phyloP scores from a whole-genome alignment of 176 grass and related monocot species.

The Triticum dicoccoides region DNA sequence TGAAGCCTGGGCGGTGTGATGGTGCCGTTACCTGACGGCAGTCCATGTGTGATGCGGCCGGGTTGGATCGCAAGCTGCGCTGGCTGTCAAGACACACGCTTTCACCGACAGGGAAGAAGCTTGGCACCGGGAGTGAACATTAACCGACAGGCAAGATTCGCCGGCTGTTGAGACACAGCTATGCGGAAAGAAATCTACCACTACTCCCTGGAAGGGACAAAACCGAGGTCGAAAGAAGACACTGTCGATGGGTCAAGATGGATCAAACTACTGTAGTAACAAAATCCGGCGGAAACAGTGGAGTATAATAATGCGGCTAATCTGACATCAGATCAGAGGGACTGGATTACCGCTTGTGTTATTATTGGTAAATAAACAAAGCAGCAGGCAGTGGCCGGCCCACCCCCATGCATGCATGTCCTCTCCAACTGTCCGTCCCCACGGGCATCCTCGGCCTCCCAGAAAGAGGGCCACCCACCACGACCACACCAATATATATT shows the following conservation, averaged over 20 bases:
- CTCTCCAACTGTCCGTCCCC: not conserved
- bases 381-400: not conserved
- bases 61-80: not conserved
- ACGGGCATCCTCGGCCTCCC: constrained; percentile 25
- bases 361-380: not conserved
- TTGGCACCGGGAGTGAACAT: not conserved
- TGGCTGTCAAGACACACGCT: too few species aligned
- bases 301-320: not conserved
- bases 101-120: not conserved
- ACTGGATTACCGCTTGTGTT: not conserved
- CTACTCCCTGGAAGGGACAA: not conserved
- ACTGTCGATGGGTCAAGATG: not conserved
- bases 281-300: not conserved
- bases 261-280: not conserved
- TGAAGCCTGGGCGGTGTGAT: not conserved
- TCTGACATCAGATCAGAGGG: not conserved
- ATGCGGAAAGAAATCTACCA: not conserved
- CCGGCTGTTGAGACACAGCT: not conserved
- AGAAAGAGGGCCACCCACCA: constrained; percentile 8
- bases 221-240: not conserved
- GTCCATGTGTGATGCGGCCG: not conserved
- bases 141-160: not conserved
- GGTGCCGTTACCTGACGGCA: not conserved
- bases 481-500: not conserved
- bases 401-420: not conserved